Conservation (phyloP, 257 asterid species). For the Solanum ahanhuiri region DNA sequence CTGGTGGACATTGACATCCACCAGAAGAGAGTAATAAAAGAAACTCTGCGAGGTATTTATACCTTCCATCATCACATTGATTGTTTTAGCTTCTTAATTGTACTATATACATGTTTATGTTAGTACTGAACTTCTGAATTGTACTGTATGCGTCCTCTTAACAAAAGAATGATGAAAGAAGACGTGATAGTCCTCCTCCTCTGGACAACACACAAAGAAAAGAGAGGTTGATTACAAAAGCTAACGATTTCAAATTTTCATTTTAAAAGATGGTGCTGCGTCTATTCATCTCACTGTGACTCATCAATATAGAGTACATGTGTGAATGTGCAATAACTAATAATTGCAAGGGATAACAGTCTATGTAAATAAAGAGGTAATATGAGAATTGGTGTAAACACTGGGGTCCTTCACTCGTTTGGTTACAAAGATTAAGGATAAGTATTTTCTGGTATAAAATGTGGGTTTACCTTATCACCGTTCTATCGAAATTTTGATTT, state of each 20-base stretch:
- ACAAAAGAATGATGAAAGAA: background rate
- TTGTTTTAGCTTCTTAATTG: background rate
- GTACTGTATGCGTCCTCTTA: background rate
- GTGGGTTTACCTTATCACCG: background rate
- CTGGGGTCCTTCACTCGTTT: background rate
- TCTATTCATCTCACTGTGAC: background rate
- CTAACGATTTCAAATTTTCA: background rate
- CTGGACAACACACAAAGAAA: background rate
- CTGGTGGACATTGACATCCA: background rate
- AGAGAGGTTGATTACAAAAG: background rate
- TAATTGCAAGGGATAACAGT: background rate
- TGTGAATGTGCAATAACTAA: background rate
- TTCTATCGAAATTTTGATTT: background rate
- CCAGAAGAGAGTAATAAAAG: background rate
- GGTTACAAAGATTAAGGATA: background rate
- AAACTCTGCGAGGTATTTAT: background rate
- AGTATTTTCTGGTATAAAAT: background rate
- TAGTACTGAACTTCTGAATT: background rate
- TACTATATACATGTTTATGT: background rate
- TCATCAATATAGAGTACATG: background rate
- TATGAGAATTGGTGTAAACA: background rate
- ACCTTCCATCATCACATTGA: background rate
- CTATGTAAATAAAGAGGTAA: background rate
- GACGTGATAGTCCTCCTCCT: background rate
- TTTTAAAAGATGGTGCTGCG: background rate